phyloP scores from a whole-genome alignment of 1,284 basidiomycete genomes.

The Ganoderma meredithae region DNA sequence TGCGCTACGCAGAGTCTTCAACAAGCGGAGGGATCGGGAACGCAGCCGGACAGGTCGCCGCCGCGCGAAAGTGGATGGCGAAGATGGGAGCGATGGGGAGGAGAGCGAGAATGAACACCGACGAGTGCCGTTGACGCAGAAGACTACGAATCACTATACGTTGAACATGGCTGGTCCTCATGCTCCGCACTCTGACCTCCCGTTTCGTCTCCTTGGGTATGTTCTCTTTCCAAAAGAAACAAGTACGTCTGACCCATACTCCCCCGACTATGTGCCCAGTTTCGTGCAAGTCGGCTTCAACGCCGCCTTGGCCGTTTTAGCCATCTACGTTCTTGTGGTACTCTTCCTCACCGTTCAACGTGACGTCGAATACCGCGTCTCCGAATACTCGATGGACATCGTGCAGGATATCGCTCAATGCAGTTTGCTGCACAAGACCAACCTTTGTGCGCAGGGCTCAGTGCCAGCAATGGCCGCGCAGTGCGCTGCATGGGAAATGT shows the following conservation, averaged over 20 bases:
- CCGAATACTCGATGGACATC: conserved; percentile 85
- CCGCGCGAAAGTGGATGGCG: conserved; percentile 42
- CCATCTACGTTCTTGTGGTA: conserved; percentile 85
- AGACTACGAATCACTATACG: conserved; percentile 80
- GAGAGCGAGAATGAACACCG: conserved; percentile 41
- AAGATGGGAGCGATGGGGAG: conserved; percentile 48
- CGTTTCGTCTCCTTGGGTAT: conserved; percentile 84
- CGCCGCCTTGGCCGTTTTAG: conserved; percentile 83
- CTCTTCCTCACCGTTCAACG: conserved; percentile 90
- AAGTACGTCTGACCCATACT: not conserved
- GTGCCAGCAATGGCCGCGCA: conserved; percentile 87
- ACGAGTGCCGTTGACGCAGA: conserved; percentile 51
- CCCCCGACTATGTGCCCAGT: conserved; percentile 49
- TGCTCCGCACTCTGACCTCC: conserved; percentile 62
- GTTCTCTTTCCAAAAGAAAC: conserved; percentile 34
- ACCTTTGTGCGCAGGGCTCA: conserved; percentile 79
- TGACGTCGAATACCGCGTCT: conserved; percentile 90
- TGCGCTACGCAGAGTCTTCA: conserved; percentile 74
- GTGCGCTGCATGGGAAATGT: conserved; percentile 92
- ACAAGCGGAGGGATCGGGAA: conserved; percentile 58
- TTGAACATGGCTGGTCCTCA: conserved; percentile 75
- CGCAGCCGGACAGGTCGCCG: conserved; percentile 41
- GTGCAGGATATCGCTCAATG: conserved; percentile 91
- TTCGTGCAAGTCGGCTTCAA: conserved; percentile 97
- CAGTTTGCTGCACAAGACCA: conserved; percentile 79